These are phyloP conservation scores for Termitomyces sp. DNA, from an alignment of 1,284 basidiomycete genomes.

Conservation along the genomic window DNA sequence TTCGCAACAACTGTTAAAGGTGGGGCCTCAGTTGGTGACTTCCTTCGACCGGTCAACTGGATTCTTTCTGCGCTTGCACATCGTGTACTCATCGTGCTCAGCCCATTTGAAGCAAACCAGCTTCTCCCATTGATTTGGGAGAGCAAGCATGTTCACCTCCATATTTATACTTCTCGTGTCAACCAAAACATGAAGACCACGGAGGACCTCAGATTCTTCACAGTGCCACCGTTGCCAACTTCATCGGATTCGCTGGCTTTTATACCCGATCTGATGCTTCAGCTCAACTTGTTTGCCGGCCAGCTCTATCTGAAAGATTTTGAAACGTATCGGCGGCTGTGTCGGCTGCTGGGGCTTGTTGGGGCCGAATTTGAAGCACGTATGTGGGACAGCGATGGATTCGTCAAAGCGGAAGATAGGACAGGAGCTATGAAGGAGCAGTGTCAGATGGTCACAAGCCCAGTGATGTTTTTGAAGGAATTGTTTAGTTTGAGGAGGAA, in stretches of 20 bases:
- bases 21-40: constrained; percentile 21
- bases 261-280: constrained; percentile 21
- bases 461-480: constrained; percentile 27
- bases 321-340: constrained; percentile 14
- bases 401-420: constrained; percentile 8
- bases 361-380: constrained; percentile 1
- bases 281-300: constrained; percentile 40
- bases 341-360: constrained; percentile 5
- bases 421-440: constrained; percentile 9
- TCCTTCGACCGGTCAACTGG: constrained; percentile 42
- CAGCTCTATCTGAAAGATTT: constrained; percentile 35
- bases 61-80: constrained; percentile 18
- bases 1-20: constrained; percentile 25
- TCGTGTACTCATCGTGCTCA: constrained; percentile 32
- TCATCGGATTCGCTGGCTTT: constrained; percentile 10
- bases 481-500: constrained; percentile 36
- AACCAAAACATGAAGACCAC: constrained; percentile 31
- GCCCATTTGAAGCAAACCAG: constrained; percentile 40
- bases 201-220: constrained; percentile 34
- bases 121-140: constrained; percentile 34
- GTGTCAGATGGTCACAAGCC: constrained; percentile 27
- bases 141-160: constrained; percentile 31
- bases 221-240: constrained; percentile 22
- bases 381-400: constrained; percentile 24
- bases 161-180: constrained; percentile 39